A percentile compares a stretch with the other conserved stretches of the same genome.
Evolutionary conservation across 2,329 filamentous ascomycete species (phyloP).

Genomic region (Aspergillus awamori): DNA sequence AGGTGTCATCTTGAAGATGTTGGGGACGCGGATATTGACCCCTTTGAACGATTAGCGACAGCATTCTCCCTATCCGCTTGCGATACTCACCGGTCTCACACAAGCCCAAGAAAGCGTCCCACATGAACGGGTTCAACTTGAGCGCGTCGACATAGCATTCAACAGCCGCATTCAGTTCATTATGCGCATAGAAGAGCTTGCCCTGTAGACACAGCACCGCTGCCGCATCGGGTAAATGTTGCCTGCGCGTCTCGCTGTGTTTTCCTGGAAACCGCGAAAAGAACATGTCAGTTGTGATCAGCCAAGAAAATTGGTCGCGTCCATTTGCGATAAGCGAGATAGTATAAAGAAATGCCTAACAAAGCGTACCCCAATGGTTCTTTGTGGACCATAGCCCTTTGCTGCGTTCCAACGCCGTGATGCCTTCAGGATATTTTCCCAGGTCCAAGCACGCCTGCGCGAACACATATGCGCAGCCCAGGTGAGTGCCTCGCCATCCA

Average conservation of each 20-base stretch:
- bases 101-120: conserved; percentile 90
- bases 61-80: background rate
- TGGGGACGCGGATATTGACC: conserved; percentile 75
- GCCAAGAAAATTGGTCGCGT: background rate
- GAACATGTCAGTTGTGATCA: conserved; percentile 9
- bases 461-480: conserved; percentile 89
- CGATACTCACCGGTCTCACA: conserved; percentile 69
- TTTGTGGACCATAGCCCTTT: conserved; percentile 74
- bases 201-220: conserved; percentile 82
- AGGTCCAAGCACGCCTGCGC: conserved; percentile 84
- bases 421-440: conserved; percentile 78
- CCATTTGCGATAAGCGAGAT: background rate
- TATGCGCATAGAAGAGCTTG: conserved; percentile 81
- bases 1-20: conserved; percentile 78
- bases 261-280: conserved; percentile 52
- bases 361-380: conserved; percentile 71
- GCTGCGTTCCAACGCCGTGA: conserved; percentile 79
- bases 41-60: conserved; percentile 53
- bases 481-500: conserved; percentile 70
- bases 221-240: conserved; percentile 78
- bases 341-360: background rate
- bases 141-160: conserved; percentile 85
- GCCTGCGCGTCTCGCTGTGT: conserved; percentile 74
- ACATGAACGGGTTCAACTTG: conserved; percentile 92
- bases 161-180: conserved; percentile 78